Evolutionary conservation across 805 yeast species (phyloP).

Genomic region (Blastobotrys chiropterorum): DNA sequence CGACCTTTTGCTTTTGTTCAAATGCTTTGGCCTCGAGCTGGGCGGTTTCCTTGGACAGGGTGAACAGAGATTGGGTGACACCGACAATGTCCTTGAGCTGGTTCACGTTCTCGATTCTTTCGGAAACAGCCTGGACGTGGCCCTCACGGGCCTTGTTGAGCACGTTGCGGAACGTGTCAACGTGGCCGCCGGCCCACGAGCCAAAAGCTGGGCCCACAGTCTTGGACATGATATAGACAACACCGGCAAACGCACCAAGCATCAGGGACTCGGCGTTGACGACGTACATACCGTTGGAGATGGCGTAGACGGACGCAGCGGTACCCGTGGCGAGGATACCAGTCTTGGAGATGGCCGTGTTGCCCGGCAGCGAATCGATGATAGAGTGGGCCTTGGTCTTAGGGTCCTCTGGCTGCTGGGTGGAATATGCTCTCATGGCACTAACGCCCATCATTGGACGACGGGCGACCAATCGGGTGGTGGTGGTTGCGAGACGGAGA

Average conservation of each 20-base stretch:
- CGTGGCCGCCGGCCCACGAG: slow-evolving; percentile 85
- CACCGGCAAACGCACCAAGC: slow-evolving; percentile 71
- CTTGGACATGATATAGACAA: slow-evolving; percentile 71
- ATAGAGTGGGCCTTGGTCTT: slow-evolving; percentile 85
- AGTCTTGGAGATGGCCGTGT: slow-evolving; percentile 79
- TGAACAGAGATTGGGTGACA: slow-evolving; percentile 87
- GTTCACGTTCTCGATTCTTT: slow-evolving; percentile 81
- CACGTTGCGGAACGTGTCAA: slow-evolving; percentile 71
- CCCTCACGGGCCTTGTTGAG: slow-evolving; percentile 82
- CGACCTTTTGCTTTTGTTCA: slow-evolving; percentile 86
- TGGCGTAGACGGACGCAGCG: slow-evolving; percentile 91
- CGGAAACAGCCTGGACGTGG: slow-evolving; percentile 90
- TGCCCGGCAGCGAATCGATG: slow-evolving; percentile 91
- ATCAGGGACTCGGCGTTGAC: slow-evolving; percentile 91
- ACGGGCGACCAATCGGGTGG: slow-evolving; percentile 11
- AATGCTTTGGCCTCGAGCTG: slow-evolving; percentile 91
- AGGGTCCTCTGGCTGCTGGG: slow-evolving; percentile 51
- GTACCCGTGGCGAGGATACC: slow-evolving; percentile 92
- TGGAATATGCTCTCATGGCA: slow-evolving; percentile 25
- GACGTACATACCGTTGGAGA: slow-evolving; percentile 87
- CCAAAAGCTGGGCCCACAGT: slow-evolving; percentile 91
- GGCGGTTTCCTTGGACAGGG: slow-evolving; percentile 94
- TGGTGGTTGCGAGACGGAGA: slow-evolving; percentile 17
- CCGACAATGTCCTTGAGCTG: slow-evolving; percentile 87
- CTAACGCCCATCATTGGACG: slow-evolving; percentile 7